A percentile compares a stretch with the other conserved stretches of the same genome.
Evolutionary conservation across 2,329 filamentous ascomycete species (phyloP).

Genomic region (Aspergillus terreus): DNA sequence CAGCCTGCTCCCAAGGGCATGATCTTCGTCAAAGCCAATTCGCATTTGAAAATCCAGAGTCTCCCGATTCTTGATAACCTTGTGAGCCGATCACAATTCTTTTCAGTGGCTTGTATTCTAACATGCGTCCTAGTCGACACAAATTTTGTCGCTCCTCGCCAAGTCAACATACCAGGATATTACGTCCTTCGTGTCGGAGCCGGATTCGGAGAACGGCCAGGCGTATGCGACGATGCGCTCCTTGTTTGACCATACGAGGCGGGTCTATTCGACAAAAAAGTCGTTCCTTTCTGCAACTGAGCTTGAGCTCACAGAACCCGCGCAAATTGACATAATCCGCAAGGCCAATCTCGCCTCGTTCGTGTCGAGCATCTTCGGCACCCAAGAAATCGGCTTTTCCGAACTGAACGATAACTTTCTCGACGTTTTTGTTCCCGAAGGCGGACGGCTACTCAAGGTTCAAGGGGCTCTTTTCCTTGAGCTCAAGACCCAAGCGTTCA

Average conservation of each 20-base stretch:
- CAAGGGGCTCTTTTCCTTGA: slow-evolving; percentile 61
- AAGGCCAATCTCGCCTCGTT: slow-evolving; percentile 65
- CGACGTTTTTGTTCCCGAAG: slow-evolving; percentile 60
- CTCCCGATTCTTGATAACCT: slow-evolving; percentile 60
- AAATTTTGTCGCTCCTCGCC: slow-evolving; percentile 56
- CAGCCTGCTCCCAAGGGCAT: slow-evolving; percentile 30
- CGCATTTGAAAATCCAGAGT: slow-evolving; percentile 55
- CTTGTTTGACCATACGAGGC: slow-evolving; percentile 61
- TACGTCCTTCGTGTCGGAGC: slow-evolving; percentile 54
- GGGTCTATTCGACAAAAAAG: slow-evolving; percentile 55
- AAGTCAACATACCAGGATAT: slow-evolving; percentile 56
- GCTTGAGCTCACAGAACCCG: slow-evolving; percentile 48
- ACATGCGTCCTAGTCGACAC: slow-evolving; percentile 47
- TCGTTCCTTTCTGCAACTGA: slow-evolving; percentile 55
- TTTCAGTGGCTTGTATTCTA: slow-evolving; percentile 3
- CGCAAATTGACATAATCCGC: slow-evolving; percentile 57
- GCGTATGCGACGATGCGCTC: slow-evolving; percentile 61
- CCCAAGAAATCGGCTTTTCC: slow-evolving; percentile 61
- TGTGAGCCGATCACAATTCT: slow-evolving; percentile 35
- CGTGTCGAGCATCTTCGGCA: slow-evolving; percentile 60
- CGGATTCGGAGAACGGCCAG: slow-evolving; percentile 55
- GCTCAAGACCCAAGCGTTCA: slow-evolving; percentile 65
- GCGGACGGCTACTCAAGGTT: slow-evolving; percentile 55
- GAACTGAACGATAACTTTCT: slow-evolving; percentile 62
- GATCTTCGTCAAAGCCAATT: slow-evolving; percentile 41